Evolutionary conservation across 75 land plant genomes (phyloP).

Genomic region (Sequoia sempervirens): DNA sequence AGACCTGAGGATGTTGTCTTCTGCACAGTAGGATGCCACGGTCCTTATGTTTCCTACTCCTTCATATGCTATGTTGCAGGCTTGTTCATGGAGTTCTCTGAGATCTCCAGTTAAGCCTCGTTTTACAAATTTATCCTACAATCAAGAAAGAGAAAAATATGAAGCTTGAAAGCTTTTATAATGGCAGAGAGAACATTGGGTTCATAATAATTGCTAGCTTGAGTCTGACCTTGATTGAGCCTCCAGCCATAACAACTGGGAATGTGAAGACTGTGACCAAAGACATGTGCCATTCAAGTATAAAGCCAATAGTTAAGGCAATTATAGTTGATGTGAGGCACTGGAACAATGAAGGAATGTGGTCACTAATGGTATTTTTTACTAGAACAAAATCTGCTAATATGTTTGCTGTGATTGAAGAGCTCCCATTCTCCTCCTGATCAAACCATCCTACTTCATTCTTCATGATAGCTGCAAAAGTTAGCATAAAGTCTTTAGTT

Average conservation of each 20-base stretch:
- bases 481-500: not conserved
- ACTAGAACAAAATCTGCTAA: slow-evolving; percentile 27
- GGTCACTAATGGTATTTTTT: slow-evolving; percentile 26
- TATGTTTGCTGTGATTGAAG: slow-evolving; percentile 19
- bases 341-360: slow-evolving; percentile 21
- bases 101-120: slow-evolving; percentile 23
- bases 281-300: slow-evolving; percentile 24
- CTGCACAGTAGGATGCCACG: slow-evolving; percentile 39
- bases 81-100: slow-evolving; percentile 5
- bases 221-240: slow-evolving; percentile 1
- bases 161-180: not conserved
- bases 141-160: not conserved
- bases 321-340: slow-evolving; percentile 14
- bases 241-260: slow-evolving; percentile 14
- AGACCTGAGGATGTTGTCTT: not conserved
- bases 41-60: slow-evolving; percentile 40
- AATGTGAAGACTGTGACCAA: slow-evolving; percentile 18
- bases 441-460: slow-evolving; percentile 46
- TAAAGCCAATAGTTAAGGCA: slow-evolving; percentile 15
- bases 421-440: slow-evolving; percentile 33
- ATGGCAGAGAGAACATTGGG: not conserved
- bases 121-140: slow-evolving; percentile 35
- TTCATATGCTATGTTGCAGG: slow-evolving; percentile 30
- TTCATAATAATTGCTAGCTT: not conserved
- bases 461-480: slow-evolving; percentile 26